Evolutionary conservation across 768 basidiomycete species (phyloP).

Genomic region (Leucocoprinus birnbaumii): DNA sequence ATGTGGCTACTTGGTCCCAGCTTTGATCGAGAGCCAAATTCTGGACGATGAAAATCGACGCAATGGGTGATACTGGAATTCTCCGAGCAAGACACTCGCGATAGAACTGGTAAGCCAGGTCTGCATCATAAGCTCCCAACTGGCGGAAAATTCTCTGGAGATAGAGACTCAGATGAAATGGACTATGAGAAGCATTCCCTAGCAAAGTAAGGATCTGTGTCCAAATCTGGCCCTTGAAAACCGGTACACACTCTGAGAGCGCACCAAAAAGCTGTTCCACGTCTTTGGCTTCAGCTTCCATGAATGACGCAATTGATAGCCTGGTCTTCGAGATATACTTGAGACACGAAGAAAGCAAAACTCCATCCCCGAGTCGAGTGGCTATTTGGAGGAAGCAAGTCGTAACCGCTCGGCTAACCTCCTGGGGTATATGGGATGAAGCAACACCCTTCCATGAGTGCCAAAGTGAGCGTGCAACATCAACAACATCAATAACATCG

Average conservation of each 20-base stretch:
- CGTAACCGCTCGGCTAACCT: slow-evolving; percentile 34
- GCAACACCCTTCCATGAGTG: slow-evolving; percentile 31
- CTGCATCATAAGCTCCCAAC: slow-evolving; percentile 24
- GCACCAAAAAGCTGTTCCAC: slow-evolving; percentile 30
- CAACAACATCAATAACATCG: slow-evolving; percentile 22
- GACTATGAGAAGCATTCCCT: neutral
- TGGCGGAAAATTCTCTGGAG: slow-evolving; percentile 15
- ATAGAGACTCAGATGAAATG: neutral
- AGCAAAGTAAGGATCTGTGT: slow-evolving; percentile 17
- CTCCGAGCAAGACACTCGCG: slow-evolving; percentile 21
- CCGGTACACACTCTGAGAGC: slow-evolving; percentile 27
- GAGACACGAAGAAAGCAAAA: slow-evolving; percentile 33
- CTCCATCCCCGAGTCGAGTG: slow-evolving; percentile 30
- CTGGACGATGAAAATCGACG: slow-evolving; percentile 27
- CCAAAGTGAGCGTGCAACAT: slow-evolving; percentile 36
- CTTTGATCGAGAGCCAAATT: slow-evolving; percentile 26
- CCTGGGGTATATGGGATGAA: slow-evolving; percentile 10
- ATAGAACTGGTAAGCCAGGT: slow-evolving; percentile 31
- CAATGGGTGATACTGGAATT: slow-evolving; percentile 20
- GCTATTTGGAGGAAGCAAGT: slow-evolving; percentile 46
- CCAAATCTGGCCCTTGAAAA: slow-evolving; percentile 25
- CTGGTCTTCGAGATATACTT: slow-evolving; percentile 24
- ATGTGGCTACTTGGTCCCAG: slow-evolving; percentile 26
- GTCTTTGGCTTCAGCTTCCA: slow-evolving; percentile 20
- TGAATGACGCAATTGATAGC: slow-evolving; percentile 23